A percentile compares a stretch with the other conserved stretches of the same genome.
Conservation (phyloP, 441 rosid genomes). For the Euphorbia corollata region DNA sequence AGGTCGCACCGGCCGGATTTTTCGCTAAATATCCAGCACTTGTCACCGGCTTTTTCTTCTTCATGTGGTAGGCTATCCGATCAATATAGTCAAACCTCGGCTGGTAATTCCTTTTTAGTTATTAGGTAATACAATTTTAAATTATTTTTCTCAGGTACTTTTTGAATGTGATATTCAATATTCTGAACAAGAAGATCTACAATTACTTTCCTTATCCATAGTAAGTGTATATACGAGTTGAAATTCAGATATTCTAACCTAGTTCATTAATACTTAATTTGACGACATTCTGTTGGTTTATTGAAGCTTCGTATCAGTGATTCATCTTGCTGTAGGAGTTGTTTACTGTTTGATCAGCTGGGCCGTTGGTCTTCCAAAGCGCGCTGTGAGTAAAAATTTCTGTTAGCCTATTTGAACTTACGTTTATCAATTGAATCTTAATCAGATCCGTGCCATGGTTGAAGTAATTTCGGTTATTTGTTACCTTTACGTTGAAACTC, state of each 20-base stretch:
- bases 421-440: not conserved
- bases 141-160: conserved; percentile 53
- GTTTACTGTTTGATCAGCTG: conserved; percentile 81
- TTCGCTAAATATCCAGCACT: conserved; percentile 63
- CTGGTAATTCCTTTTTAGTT: not conserved
- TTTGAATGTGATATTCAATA: conserved; percentile 89
- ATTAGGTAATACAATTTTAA: not conserved
- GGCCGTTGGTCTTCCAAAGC: conserved; percentile 89
- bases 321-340: conserved; percentile 87
- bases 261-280: not conserved
- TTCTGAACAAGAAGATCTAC: conserved; percentile 93
- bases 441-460: not conserved
- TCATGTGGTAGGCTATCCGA: conserved; percentile 63
- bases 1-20: conserved; percentile 56
- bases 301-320: conserved; percentile 78
- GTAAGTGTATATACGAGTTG: conserved; percentile 35
- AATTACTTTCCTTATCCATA: conserved; percentile 94
- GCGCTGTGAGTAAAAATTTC: conserved; percentile 57
- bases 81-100: not conserved
- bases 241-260: conserved; percentile 1
- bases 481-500: not conserved
- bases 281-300: not conserved
- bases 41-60: conserved; percentile 86
- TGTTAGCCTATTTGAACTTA: conserved; percentile 11
- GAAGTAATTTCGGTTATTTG: not conserved